phyloP scores from a whole-genome alignment of 352 stramenopile genomes.

The Phytophthora idaei region DNA sequence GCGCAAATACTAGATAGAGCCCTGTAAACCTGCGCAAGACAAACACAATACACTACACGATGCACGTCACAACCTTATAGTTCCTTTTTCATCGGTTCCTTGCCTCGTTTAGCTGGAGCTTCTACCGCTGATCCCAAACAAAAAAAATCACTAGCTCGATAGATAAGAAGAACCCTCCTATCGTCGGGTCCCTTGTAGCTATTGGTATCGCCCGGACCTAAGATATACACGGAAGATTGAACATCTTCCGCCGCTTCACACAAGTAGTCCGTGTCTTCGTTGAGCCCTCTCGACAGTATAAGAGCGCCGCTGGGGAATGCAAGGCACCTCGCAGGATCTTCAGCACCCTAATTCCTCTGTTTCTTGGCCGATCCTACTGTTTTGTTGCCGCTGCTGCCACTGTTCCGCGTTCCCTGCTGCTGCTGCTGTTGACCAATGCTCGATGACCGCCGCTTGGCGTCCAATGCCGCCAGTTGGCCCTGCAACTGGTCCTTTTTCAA shows the following conservation, averaged over 20 bases:
- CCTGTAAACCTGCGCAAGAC: conserved; percentile 19
- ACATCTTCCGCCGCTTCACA: conserved; percentile 9
- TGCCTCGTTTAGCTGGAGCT: conserved; percentile 29
- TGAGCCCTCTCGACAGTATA: conserved; percentile 12
- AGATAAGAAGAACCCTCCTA: conserved; percentile 18
- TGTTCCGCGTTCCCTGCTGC: conserved; percentile 32
- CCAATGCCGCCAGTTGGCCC: conserved; percentile 79
- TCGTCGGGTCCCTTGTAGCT: conserved; percentile 12
- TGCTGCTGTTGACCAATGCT: conserved; percentile 40
- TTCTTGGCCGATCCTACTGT: conserved; percentile 64
- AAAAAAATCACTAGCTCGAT: conserved; percentile 8
- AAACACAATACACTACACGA: conserved; percentile 34
- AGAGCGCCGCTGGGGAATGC: conserved; percentile 8
- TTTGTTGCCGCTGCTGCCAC: conserved; percentile 49
- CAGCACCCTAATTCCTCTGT: conserved; percentile 51
- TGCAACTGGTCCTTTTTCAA: conserved; percentile 90
- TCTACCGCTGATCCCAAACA: conserved; percentile 22
- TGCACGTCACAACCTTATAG: conserved; percentile 14
- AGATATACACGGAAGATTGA: conserved; percentile 33
- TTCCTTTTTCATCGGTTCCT: conserved; percentile 33
- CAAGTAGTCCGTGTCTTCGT: conserved; percentile 5
- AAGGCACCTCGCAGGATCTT: conserved; percentile 17
- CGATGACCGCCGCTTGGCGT: conserved; percentile 73
- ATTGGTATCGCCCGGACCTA: conserved; percentile 1
- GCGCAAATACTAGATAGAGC: conserved; percentile 76